Conservation (phyloP, 352 stramenopile species). For the Pythium utonaiense region DNA sequence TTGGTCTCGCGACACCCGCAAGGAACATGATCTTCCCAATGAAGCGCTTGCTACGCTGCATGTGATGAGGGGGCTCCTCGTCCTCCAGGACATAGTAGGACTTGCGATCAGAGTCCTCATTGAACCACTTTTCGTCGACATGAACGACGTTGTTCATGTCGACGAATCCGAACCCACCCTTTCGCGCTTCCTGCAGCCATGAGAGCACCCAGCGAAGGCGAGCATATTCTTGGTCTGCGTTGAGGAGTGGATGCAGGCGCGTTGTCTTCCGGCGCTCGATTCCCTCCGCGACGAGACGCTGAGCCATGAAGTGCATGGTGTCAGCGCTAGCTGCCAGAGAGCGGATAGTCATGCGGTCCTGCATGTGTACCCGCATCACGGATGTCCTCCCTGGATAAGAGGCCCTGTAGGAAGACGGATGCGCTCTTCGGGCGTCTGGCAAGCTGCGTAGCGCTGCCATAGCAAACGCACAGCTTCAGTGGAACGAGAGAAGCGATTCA, state of each 20-base stretch:
- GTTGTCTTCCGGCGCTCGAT: neutral
- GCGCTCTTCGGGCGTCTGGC: neutral
- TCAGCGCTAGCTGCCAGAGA: neutral
- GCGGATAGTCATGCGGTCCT: constrained; percentile 3
- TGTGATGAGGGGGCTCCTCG: constrained; percentile 9
- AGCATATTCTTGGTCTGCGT: constrained; percentile 3
- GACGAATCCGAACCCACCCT: constrained; percentile 12
- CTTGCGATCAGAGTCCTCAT: constrained; percentile 12
- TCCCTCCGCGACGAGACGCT: neutral
- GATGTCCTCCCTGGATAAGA: neutral
- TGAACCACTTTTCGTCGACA: constrained; percentile 26
- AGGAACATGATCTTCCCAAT: constrained; percentile 25
- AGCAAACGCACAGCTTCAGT: neutral
- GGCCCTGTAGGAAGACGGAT: neutral
- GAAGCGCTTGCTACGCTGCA: constrained; percentile 14
- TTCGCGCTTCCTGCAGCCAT: neutral
- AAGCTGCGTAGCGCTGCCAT: neutral
- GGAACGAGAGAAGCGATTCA: too few relatives aligned
- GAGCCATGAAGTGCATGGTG: constrained; percentile 5
- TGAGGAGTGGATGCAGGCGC: constrained; percentile 6
- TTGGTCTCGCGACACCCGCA: constrained; percentile 13
- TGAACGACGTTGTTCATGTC: constrained; percentile 22
- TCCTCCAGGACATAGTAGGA: constrained; percentile 10
- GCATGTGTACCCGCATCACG: neutral
- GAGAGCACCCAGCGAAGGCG: constrained; percentile 11